These are phyloP conservation scores for Paramecium octaurelia DNA, from an alignment of 73 alveolate species.

Conservation along the genomic window DNA sequence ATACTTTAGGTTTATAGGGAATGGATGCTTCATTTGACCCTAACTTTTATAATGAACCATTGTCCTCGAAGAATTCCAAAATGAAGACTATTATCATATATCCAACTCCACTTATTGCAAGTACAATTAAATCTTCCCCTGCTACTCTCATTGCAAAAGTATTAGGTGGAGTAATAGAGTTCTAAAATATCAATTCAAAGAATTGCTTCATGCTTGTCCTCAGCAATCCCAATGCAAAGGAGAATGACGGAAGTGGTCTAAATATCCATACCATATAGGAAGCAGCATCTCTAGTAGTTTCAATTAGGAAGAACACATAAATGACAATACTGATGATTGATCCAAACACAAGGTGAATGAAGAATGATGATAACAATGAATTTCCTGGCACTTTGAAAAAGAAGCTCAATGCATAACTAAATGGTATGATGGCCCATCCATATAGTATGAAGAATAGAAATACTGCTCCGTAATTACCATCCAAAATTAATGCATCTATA, in stretches of 20 bases:
- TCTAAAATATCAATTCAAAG: background rate
- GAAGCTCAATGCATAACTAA: conserved; percentile 84
- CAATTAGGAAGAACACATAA: conserved; percentile 63
- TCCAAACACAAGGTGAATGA: conserved; percentile 78
- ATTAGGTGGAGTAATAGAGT: background rate
- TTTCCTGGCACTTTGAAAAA: conserved; percentile 69
- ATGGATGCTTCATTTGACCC: conserved; percentile 38
- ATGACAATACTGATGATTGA: conserved; percentile 65
- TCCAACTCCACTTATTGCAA: conserved; percentile 22
- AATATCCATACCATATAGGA: conserved; percentile 33
- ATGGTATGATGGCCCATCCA: conserved; percentile 90
- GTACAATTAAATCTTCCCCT: conserved; percentile 69
- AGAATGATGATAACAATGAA: conserved; percentile 71
- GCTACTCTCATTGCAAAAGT: conserved; percentile 63
- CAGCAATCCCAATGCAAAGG: conserved; percentile 59
- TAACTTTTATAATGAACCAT: conserved; percentile 45
- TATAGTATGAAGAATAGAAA: conserved; percentile 72
- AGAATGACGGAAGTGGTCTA: conserved; percentile 63
- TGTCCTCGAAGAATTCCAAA: conserved; percentile 54
- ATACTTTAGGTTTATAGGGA: conserved; percentile 3
- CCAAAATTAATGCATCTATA: conserved; percentile 49
- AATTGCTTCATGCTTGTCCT: background rate
- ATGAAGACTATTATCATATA: conserved; percentile 28
- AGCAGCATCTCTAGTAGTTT: conserved; percentile 65
- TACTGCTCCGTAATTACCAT: conserved; percentile 61